Conservation (phyloP, 805 yeast species). For the Dipodascopsis tothii region DNA sequence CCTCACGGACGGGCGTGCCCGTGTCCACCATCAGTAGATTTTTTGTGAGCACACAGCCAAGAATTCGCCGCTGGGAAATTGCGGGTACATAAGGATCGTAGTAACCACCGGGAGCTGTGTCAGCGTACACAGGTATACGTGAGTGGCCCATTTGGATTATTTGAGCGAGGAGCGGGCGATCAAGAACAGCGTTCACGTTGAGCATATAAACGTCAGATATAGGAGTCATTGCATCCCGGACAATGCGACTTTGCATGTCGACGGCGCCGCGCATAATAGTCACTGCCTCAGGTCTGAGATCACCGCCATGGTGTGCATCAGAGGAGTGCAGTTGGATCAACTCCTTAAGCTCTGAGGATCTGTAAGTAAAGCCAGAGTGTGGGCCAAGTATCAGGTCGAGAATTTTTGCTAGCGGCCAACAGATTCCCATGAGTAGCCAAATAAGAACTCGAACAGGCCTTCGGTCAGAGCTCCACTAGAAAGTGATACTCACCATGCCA, state of each 20-base stretch:
- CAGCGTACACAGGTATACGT: conserved; percentile 2
- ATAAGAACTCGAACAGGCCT: conserved; percentile 3
- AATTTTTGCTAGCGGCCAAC: conserved; percentile 2
- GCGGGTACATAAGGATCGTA: neutral
- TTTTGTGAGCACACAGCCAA: conserved; percentile 2
- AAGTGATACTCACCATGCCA: conserved; percentile 2
- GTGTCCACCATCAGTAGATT: conserved; percentile 1
- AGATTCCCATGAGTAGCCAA: neutral
- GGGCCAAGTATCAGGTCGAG: conserved; percentile 4
- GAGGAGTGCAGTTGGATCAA: neutral
- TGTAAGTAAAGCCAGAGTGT: neutral
- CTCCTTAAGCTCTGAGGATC: conserved; percentile 2
- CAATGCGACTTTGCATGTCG: conserved; percentile 1
- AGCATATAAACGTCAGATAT: conserved; percentile 2
- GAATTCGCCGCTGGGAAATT: neutral
- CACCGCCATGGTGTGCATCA: conserved; percentile 5
- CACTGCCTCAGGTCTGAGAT: conserved; percentile 1
- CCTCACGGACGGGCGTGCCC: conserved; percentile 1
- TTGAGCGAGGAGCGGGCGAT: neutral
- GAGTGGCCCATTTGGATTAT: conserved; percentile 2
- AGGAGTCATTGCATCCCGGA: conserved; percentile 1
- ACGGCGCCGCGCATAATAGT: conserved; percentile 5
- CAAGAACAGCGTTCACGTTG: neutral
- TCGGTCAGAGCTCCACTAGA: neutral
- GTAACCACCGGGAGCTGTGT: neutral